Evolutionary conservation across 176 grass and related monocot species (phyloP).

Genomic region (Bothriochloa decipiens): DNA sequence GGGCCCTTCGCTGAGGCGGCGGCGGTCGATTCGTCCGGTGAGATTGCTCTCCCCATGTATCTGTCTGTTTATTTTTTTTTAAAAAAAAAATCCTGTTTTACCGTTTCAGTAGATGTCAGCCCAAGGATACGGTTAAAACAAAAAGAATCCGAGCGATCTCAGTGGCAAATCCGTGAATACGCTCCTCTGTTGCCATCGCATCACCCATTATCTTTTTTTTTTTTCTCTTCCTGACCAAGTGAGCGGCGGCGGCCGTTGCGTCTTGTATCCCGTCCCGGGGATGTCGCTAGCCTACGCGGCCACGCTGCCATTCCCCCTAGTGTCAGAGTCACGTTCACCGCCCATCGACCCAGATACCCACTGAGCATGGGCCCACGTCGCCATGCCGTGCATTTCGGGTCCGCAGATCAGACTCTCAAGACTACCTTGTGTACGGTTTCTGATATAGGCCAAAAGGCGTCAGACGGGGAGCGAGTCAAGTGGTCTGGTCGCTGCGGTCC

Average conservation of each 20-base stretch:
- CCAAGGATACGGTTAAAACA: not conserved
- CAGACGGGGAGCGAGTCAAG: not conserved
- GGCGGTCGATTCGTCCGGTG: constrained; percentile 10
- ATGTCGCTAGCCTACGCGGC: not conserved
- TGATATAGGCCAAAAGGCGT: not conserved
- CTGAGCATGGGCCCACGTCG: not conserved
- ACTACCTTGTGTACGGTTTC: not conserved
- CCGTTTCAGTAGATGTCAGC: not conserved
- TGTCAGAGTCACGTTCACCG: no score
- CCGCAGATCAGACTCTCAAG: not conserved
- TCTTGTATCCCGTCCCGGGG: not conserved
- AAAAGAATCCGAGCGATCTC: not conserved
- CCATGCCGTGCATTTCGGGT: not conserved
- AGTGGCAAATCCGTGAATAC: constrained; percentile 33
- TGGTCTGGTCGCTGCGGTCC: not conserved
- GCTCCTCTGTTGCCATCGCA: not conserved
- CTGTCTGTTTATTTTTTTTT: not conserved
- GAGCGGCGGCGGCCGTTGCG: not conserved
- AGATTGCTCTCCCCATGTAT: no score
- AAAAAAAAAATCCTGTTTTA: not conserved
- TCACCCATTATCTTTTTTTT: not conserved
- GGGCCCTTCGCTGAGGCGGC: not conserved
- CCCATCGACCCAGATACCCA: not conserved
- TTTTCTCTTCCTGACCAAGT: no score
- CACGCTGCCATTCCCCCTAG: no score